phyloP scores from a whole-genome alignment of 169 alveolate genomes.

The Plasmodium billcollinsi region DNA sequence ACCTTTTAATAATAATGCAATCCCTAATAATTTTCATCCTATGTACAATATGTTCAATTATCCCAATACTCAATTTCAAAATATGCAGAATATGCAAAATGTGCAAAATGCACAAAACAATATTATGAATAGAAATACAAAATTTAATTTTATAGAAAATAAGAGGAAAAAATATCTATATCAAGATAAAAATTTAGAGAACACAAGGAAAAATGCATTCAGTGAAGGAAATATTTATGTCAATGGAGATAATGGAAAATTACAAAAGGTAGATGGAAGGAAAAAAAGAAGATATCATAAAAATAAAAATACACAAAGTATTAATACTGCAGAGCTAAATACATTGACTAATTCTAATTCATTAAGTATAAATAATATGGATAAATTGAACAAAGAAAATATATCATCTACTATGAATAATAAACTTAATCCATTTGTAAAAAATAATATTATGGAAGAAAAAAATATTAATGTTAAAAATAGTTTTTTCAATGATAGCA shows the following conservation, averaged over 20 bases:
- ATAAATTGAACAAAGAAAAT: no score
- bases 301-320: no score
- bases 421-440: no score
- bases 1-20: conserved; percentile 2
- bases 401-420: no score
- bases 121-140: not conserved
- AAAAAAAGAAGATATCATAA: conserved; percentile 20
- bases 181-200: conserved; percentile 6
- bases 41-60: no score
- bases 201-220: not conserved
- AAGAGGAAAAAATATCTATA: conserved; percentile 36
- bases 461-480: no score
- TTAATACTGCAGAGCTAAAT: no score
- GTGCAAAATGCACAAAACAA: not conserved
- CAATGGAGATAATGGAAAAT: not conserved
- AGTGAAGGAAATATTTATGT: not conserved
- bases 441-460: no score
- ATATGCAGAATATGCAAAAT: not conserved
- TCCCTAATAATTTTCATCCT: not conserved
- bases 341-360: no score
- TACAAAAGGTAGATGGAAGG: conserved; percentile 17
- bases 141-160: conserved; percentile 8
- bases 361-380: no score
- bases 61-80: no score
- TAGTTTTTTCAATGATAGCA: conserved; percentile 62